phyloP scores from a whole-genome alignment of 495 filamentous ascomycete genomes.

The Aspergillus affinis region DNA sequence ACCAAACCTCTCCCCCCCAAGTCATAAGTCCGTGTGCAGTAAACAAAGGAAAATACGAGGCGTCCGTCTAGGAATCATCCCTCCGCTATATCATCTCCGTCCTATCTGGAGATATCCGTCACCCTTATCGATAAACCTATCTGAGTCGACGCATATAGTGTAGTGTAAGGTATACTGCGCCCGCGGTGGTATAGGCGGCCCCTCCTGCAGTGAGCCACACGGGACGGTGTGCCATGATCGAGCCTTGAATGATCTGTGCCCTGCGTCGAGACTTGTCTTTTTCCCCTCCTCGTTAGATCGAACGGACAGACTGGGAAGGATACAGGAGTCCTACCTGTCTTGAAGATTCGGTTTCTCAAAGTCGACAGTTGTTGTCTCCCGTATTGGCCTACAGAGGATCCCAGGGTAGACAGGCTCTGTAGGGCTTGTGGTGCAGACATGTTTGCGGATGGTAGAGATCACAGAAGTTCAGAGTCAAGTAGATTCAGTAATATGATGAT shows the following conservation, averaged over 20 bases:
- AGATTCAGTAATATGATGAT: not conserved
- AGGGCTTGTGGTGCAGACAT: conserved; percentile 26
- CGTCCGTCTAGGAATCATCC: not conserved
- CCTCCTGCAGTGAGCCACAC: conserved; percentile 43
- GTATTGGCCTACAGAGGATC: conserved; percentile 20
- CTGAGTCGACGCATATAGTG: conserved; percentile 34
- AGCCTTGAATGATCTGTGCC: conserved; percentile 35
- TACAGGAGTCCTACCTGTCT: conserved; percentile 20
- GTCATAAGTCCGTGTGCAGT: not conserved
- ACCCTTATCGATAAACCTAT: conserved; percentile 4
- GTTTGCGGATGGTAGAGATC: not conserved
- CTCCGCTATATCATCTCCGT: not conserved
- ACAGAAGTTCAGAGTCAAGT: not conserved
- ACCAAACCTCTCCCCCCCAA: not conserved
- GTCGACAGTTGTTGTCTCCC: conserved; percentile 20
- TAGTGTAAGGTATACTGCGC: conserved; percentile 41
- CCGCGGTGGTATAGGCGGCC: conserved; percentile 40
- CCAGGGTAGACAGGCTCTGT: conserved; percentile 21
- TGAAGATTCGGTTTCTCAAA: conserved; percentile 22
- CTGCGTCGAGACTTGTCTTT: conserved; percentile 33
- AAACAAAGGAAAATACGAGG: conserved; percentile 2
- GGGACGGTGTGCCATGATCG: conserved; percentile 39
- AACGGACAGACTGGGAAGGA: not conserved
- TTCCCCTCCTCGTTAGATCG: conserved; percentile 2
- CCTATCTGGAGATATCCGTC: not conserved